phyloP scores from a whole-genome alignment of 1,284 basidiomycete species.

The Apiotrichum brassicae region DNA sequence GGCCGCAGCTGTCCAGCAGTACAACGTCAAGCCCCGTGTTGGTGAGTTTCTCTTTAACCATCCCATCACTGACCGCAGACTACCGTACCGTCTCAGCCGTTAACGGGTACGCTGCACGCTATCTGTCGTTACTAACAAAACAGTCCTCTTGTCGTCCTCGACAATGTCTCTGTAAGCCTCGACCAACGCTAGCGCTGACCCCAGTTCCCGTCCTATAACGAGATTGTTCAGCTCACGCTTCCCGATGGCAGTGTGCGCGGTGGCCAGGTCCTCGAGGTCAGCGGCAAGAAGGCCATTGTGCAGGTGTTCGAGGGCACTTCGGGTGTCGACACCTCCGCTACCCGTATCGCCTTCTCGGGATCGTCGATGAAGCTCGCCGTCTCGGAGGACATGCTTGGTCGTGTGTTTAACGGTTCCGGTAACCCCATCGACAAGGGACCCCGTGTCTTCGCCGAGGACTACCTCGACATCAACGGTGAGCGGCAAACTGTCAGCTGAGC shows the following conservation, averaged over 20 bases:
- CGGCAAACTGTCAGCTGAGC: conserved; percentile 2
- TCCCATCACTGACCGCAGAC: conserved; percentile 53
- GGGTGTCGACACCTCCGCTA: conserved; percentile 87
- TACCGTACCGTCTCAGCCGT: conserved; percentile 94
- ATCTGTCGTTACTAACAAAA: conserved; percentile 13
- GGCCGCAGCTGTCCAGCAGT: conserved; percentile 50
- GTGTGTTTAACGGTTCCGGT: conserved; percentile 98
- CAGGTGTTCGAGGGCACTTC: conserved; percentile 99
- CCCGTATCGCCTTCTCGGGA: conserved; percentile 97
- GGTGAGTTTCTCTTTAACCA: conserved; percentile 53
- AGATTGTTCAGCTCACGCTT: conserved; percentile 93
- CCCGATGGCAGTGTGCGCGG: conserved; percentile 93
- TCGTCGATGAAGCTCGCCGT: conserved; percentile 98
- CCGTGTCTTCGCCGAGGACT: conserved; percentile 98
- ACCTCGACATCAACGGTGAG: conserved; percentile 96
- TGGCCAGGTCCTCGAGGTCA: conserved; percentile 96
- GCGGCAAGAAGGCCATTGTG: conserved; percentile 97
- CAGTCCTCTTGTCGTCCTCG: conserved; percentile 89
- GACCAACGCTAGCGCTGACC: background rate
- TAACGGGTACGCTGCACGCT: conserved; percentile 82
- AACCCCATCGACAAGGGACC: conserved; percentile 98
- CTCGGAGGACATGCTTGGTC: conserved; percentile 98
- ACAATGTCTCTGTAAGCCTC: conserved; percentile 85
- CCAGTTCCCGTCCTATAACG: conserved; percentile 98
- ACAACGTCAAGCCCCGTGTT: conserved; percentile 69